Evolutionary conservation across 2,329 filamentous ascomycete species (phyloP).

Genomic region (Fusarium concolor): DNA sequence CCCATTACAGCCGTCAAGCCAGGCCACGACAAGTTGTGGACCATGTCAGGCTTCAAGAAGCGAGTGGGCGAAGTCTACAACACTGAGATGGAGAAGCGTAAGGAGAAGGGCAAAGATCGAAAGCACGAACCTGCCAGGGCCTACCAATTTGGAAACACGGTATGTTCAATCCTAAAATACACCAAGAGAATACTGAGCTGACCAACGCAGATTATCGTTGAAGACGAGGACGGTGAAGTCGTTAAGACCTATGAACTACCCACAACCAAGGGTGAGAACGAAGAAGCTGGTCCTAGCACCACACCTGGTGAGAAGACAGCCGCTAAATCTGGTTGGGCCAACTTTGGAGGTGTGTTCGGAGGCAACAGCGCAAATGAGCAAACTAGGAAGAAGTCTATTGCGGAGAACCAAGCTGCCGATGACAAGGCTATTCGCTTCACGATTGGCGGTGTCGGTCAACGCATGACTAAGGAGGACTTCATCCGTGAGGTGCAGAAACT

Average conservation of each 20-base stretch:
- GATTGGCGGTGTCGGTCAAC: slow-evolving; percentile 75
- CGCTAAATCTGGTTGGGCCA: slow-evolving; percentile 63
- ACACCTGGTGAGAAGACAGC: slow-evolving; percentile 52
- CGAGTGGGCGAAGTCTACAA: slow-evolving; percentile 65
- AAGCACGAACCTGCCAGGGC: slow-evolving; percentile 80
- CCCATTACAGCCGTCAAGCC: slow-evolving; percentile 39
- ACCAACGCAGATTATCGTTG: slow-evolving; percentile 78
- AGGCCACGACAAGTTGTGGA: slow-evolving; percentile 48
- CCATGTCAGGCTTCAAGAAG: slow-evolving; percentile 59
- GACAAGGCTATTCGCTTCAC: slow-evolving; percentile 81
- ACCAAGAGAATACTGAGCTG: slow-evolving; percentile 33
- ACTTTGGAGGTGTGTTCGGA: slow-evolving; percentile 50
- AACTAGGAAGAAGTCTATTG: slow-evolving; percentile 54
- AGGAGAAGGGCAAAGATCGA: slow-evolving; percentile 71
- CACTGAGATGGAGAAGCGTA: slow-evolving; percentile 72
- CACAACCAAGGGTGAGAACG: slow-evolving; percentile 55
- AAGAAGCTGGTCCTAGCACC: slow-evolving; percentile 56
- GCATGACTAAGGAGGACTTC: slow-evolving; percentile 86
- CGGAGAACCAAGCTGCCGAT: slow-evolving; percentile 66
- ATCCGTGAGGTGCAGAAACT: slow-evolving; percentile 78
- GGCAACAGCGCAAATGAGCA: slow-evolving; percentile 52
- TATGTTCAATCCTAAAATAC: slow-evolving; percentile 52
- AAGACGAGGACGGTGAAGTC: slow-evolving; percentile 88
- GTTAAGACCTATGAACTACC: slow-evolving; percentile 86
- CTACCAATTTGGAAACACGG: slow-evolving; percentile 86